A percentile compares a stretch with the other conserved stretches of the same genome.
These are phyloP conservation scores for Apiospora rasikravindrae DNA, from an alignment of 2,329 filamentous ascomycete genomes.

Conservation along the genomic window DNA sequence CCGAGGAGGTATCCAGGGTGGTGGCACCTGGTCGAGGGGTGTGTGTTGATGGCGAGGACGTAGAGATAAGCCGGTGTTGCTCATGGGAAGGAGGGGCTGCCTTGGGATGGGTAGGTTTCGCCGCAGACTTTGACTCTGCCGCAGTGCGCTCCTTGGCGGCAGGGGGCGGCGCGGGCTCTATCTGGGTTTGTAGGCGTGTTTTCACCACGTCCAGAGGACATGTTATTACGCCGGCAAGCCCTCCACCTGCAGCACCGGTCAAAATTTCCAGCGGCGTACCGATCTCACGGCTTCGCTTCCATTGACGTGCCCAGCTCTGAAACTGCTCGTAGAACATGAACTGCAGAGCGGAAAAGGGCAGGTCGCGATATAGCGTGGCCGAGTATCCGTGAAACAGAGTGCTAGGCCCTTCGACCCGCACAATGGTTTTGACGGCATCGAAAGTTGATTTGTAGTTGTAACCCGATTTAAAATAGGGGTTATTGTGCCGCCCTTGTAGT, in stretches of 20 bases:
- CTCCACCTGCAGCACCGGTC: conserved; percentile 88
- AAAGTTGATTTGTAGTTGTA: conserved; percentile 92
- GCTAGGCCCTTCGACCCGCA: conserved; percentile 77
- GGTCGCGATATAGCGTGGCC: conserved; percentile 89
- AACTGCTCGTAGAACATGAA: conserved; percentile 99
- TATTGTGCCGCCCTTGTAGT: conserved; percentile 92
- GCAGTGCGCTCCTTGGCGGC: conserved; percentile 33
- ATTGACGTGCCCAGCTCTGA: conserved; percentile 78
- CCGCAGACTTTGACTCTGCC: conserved; percentile 30
- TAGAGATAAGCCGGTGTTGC: conserved; percentile 80
- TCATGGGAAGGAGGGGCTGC: conserved; percentile 43
- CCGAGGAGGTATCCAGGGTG: conserved; percentile 86
- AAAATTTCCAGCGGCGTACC: conserved; percentile 84
- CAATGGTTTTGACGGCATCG: conserved; percentile 85
- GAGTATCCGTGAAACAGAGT: conserved; percentile 98
- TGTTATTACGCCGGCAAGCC: conserved; percentile 90
- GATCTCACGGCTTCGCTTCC: conserved; percentile 81
- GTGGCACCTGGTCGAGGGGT: conserved; percentile 79
- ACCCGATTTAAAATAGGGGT: conserved; percentile 89
- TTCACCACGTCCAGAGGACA: conserved; percentile 95
- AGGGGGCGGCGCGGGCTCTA: conserved; percentile 50
- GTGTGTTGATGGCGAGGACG: conserved; percentile 85
- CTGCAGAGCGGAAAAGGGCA: conserved; percentile 94
- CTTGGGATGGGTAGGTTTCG: conserved; percentile 32
- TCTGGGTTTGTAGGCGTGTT: conserved; percentile 92